Percentiles rank a stretch among this genome's conserved stretches.
phyloP scores from a whole-genome alignment of 768 basidiomycete species.

The Collybiopsis luxurians region DNA sequence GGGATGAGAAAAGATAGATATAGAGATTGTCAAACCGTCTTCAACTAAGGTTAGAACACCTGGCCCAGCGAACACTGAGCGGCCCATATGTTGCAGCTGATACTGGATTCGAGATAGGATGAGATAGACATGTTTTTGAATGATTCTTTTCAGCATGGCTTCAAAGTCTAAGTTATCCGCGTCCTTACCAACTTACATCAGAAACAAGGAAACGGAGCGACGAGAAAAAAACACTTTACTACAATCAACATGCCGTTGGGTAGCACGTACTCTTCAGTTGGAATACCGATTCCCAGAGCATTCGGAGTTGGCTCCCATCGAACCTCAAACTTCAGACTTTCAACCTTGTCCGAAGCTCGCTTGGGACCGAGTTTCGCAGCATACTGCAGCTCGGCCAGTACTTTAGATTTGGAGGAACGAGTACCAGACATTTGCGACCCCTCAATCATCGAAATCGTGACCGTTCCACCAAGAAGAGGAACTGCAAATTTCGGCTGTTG shows the following conservation, averaged over 20 bases:
- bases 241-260: slow-evolving; percentile 44
- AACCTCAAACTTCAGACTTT: slow-evolving; percentile 65
- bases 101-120: slow-evolving; percentile 52
- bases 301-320: slow-evolving; percentile 74
- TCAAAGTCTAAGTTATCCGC: slow-evolving; percentile 74
- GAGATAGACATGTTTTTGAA: slow-evolving; percentile 59
- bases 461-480: slow-evolving; percentile 11
- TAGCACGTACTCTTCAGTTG: slow-evolving; percentile 43
- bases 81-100: slow-evolving; percentile 49
- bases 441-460: slow-evolving; percentile 20
- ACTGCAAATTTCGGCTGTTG: slow-evolving; percentile 19
- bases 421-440: slow-evolving; percentile 26
- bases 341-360: slow-evolving; percentile 71
- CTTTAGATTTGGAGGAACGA: slow-evolving; percentile 48
- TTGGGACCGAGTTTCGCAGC: slow-evolving; percentile 54
- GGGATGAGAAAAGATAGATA: neutral
- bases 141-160: slow-evolving; percentile 57
- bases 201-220: neutral
- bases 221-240: slow-evolving; percentile 41
- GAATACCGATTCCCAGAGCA: slow-evolving; percentile 60
- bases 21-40: slow-evolving; percentile 44
- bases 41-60: slow-evolving; percentile 55
- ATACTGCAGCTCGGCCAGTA: slow-evolving; percentile 62
- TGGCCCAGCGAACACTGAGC: slow-evolving; percentile 57
- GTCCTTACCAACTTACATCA: slow-evolving; percentile 34